Base-by-base conservation (phyloP, 1,284 basidiomycete species). In the Schizopora paradoxa region DNA sequence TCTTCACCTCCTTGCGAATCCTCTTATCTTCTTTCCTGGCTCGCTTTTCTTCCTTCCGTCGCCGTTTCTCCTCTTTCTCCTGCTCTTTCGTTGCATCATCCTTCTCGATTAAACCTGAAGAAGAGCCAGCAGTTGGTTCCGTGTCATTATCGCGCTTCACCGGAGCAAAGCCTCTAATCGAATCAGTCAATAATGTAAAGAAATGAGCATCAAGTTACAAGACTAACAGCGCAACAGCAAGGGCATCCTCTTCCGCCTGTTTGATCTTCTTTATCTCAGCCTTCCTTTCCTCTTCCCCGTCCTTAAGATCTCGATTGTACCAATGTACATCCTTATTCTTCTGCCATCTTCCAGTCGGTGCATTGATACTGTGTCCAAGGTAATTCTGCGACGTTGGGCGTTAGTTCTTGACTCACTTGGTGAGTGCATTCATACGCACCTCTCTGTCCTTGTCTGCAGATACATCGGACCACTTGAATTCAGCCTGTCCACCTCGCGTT, bases 311-410 rank as follows among this genome's bases (percentile, higher is more conserved):
- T 27, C 91, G 79, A 51, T 69, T 77, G 61, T 95, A 95, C 91
- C 91, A 95, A 60, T 95, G 91, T 14, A 95, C 69, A 58, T 95
- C 91, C 61, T 93, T 91, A 68, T 91, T 90, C 68, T 92, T 93
- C 66, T 95, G 91, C 91, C 91, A 95, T 52, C 92, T 73, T 3
- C 92, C 91, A 2, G 88, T 89, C 0, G 91, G 91, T 1, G 91
- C 91, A 58, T 94, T 92, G 65, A 94, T 82, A 52, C 90, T 91
- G 58, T 91, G 86, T 4, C 91, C 91, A 1, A 95, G 79, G 61
- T 94, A 94, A 63, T 93, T 85, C 82, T 92, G 31, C 42, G 13
- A 18, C 22, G 25, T 22, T 19, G 7, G 10, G 14, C 33, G 19
- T 40, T n/a, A 40, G 21, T 39, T 6, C n/a, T 33, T 42, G 4